Evolutionary conservation across 2,329 filamentous ascomycete genomes (phyloP).

Genomic region (Colletotrichum brevisporum): DNA sequence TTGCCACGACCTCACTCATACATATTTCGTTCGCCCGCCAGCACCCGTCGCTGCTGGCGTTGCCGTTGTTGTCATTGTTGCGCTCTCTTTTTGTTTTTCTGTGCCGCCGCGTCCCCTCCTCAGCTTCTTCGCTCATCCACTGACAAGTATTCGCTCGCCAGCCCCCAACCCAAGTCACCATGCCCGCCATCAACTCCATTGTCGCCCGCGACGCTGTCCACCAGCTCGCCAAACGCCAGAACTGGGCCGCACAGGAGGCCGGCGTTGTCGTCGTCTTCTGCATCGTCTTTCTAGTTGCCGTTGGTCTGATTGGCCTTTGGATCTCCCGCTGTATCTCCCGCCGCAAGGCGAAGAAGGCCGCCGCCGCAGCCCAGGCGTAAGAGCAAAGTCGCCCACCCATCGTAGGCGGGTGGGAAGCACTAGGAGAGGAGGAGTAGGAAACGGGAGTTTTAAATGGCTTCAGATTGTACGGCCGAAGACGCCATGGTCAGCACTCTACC

Average conservation of each 20-base stretch:
- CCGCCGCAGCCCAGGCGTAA: conserved; percentile 44
- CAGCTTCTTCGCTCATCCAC: not conserved
- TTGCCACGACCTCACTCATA: conserved; percentile 34
- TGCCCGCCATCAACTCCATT: conserved; percentile 58
- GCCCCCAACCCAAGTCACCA: conserved; percentile 48
- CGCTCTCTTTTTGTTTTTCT: no score
- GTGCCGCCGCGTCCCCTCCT: not conserved
- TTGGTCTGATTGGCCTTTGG: conserved; percentile 49
- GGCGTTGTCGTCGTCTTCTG: conserved; percentile 61
- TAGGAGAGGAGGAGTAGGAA: not conserved
- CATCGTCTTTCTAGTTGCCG: conserved; percentile 58
- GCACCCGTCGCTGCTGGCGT: not conserved
- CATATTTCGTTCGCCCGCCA: conserved; percentile 31
- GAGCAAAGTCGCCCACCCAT: not conserved
- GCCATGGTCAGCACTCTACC: not conserved
- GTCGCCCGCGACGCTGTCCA: conserved; percentile 55
- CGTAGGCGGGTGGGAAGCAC: not conserved
- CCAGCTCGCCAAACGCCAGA: conserved; percentile 58
- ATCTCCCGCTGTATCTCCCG: conserved; percentile 50
- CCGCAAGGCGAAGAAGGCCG: conserved; percentile 48
- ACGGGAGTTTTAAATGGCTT: conserved; percentile 14
- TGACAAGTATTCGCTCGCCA: conserved; percentile 15
- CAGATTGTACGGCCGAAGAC: conserved; percentile 3
- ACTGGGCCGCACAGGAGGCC: conserved; percentile 55
- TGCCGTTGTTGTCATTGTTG: not conserved